These are phyloP conservation scores for Puccinia novopanici DNA, from an alignment of 1,284 basidiomycete genomes.

Conservation along the genomic window DNA sequence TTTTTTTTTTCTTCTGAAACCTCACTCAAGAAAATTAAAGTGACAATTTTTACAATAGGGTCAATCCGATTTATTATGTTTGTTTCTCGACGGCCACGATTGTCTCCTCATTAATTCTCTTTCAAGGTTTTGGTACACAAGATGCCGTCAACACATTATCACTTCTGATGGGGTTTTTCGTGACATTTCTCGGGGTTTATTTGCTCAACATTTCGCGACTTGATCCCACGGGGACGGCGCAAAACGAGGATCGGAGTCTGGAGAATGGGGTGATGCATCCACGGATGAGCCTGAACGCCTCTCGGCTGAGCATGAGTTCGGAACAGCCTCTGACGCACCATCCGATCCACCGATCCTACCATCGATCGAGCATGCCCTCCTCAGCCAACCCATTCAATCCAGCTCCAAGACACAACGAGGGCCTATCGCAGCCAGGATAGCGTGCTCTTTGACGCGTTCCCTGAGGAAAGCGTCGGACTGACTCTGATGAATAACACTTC, in stretches of 20 bases:
- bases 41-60: conserved; percentile 63
- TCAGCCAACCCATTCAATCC: conserved; percentile 26
- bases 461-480: conserved; percentile 43
- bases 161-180: conserved; percentile 79
- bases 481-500: conserved; percentile 41
- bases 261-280: conserved; percentile 39
- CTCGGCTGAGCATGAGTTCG: conserved; percentile 40
- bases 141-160: conserved; percentile 78
- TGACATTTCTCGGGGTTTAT: conserved; percentile 89
- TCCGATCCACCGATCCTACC: conserved; percentile 40
- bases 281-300: conserved; percentile 22
- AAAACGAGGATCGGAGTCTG: conserved; percentile 27
- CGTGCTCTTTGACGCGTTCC: conserved; percentile 48
- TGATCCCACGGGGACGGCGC: conserved; percentile 34
- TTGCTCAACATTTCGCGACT: conserved; percentile 78
- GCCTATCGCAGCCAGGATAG: conserved; percentile 25
- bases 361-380: conserved; percentile 32
- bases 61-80: conserved; percentile 98
- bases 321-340: conserved; percentile 25
- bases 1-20: neutral
- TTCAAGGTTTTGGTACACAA: conserved; percentile 93
- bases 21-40: neutral
- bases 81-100: conserved; percentile 96
- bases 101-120: conserved; percentile 89
- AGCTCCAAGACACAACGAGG: neutral